A percentile compares a stretch with the other conserved stretches of the same genome.
Evolutionary conservation across 1,139 yeast species (phyloP).

Genomic region (Yamadazyma triangularis): DNA sequence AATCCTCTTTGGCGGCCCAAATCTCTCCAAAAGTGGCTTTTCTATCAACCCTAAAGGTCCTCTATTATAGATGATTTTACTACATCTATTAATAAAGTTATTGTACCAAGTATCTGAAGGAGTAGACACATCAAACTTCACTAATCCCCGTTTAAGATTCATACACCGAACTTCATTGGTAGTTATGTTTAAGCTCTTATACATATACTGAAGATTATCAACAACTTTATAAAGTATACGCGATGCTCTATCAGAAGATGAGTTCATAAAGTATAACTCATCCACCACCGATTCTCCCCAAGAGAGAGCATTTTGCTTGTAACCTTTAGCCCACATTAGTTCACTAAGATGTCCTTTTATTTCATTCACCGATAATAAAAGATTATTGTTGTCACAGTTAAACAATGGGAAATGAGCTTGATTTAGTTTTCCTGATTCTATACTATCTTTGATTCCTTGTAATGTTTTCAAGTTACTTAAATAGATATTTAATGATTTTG

Average conservation of each 20-base stretch:
- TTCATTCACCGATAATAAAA: conserved; percentile 27
- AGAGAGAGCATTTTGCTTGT: conserved; percentile 49
- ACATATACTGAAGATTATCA: conserved; percentile 30
- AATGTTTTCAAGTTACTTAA: conserved; percentile 31
- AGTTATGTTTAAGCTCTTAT: conserved; percentile 21
- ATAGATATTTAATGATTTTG: conserved; percentile 32
- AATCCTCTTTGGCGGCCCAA: conserved; percentile 30
- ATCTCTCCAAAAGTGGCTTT: conserved; percentile 36
- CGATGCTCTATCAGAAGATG: conserved; percentile 23
- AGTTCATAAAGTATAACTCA: conserved; percentile 29
- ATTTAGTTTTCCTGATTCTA: conserved; percentile 15
- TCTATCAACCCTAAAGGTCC: conserved; percentile 45
- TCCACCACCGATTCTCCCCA: conserved; percentile 59
- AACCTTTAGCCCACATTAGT: conserved; percentile 58
- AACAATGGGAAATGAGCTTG: conserved; percentile 37
- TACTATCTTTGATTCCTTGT: conserved; percentile 15
- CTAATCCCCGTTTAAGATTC: conserved; percentile 18
- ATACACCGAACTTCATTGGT: conserved; percentile 25
- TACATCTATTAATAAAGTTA: conserved; percentile 27
- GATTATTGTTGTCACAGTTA: conserved; percentile 29
- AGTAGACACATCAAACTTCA: conserved; percentile 14
- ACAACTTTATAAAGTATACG: conserved; percentile 30
- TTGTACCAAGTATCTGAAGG: conserved; percentile 31
- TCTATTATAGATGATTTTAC: conserved; percentile 34
- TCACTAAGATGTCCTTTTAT: conserved; percentile 61